Evolutionary conservation across 305 asterid species (phyloP).

Genomic region (Fraxinus sp.): DNA sequence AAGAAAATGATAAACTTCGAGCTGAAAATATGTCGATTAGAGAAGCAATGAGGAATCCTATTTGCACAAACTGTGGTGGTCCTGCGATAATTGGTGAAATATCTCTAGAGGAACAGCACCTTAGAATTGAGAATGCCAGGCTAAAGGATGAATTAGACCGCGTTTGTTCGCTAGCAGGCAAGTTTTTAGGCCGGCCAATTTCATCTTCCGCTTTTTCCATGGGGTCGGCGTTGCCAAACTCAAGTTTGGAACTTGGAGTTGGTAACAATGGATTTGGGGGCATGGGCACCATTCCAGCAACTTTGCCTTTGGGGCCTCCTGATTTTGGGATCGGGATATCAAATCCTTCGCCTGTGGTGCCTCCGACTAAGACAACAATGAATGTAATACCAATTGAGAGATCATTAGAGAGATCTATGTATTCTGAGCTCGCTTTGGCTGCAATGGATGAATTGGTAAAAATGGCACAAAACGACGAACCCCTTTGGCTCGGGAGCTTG

Average conservation of each 20-base stretch:
- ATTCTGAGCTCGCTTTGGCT: conserved; percentile 75
- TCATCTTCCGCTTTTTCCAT: conserved; percentile 37
- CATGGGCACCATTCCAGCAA: conserved; percentile 23
- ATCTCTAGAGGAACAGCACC: conserved; percentile 82
- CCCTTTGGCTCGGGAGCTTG: conserved; percentile 64
- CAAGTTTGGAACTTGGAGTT: conserved; percentile 70
- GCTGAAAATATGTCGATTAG: conserved; percentile 79
- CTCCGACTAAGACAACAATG: conserved; percentile 27
- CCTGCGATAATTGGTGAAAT: conserved; percentile 83
- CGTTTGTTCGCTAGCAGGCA: conserved; percentile 75
- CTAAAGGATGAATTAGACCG: conserved; percentile 81
- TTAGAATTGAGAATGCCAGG: conserved; percentile 73
- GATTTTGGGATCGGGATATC: conserved; percentile 53
- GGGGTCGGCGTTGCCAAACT: conserved; percentile 58
- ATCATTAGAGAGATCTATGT: conserved; percentile 47
- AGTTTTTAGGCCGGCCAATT: conserved; percentile 74
- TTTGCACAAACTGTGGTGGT: conserved; percentile 86
- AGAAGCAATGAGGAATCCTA: conserved; percentile 83
- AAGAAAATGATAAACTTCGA: conserved; percentile 86
- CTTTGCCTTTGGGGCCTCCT: conserved; percentile 41
- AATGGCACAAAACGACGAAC: conserved; percentile 63
- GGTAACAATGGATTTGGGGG: conserved; percentile 60
- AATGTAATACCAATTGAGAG: conserved; percentile 37
- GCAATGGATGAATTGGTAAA: conserved; percentile 87
- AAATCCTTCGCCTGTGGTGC: conserved; percentile 27